Conservation (phyloP, 1,284 basidiomycete genomes). For the Puccinia triticina region DNA sequence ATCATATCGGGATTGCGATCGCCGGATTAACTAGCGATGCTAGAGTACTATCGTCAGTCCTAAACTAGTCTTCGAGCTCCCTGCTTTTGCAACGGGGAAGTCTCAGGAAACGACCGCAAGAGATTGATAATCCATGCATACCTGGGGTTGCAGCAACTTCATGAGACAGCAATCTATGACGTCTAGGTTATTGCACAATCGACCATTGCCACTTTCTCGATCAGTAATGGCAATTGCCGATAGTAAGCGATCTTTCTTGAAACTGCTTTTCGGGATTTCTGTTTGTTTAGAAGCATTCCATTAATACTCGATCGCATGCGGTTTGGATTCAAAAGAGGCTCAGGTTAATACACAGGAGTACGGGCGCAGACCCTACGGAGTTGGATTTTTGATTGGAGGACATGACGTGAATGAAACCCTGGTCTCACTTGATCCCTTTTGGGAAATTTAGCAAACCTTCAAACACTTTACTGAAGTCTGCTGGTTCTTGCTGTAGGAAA, state of each 20-base stretch:
- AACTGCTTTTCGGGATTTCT: neutral
- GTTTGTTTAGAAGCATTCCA: neutral
- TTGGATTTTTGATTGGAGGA: slow-evolving; percentile 96
- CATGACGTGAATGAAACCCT: slow-evolving; percentile 68
- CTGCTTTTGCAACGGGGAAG: neutral
- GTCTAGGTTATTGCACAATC: slow-evolving; percentile 89
- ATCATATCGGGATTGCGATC: slow-evolving; percentile 97
- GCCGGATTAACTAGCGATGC: slow-evolving; percentile 97
- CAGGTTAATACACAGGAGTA: slow-evolving; percentile 99
- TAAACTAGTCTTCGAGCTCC: neutral
- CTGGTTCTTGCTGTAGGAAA: slow-evolving; percentile 64
- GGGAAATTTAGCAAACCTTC: neutral
- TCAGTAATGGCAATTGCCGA: slow-evolving; percentile 92
- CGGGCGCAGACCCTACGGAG: slow-evolving; percentile 94
- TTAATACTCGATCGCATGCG: slow-evolving; percentile 37
- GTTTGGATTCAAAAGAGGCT: slow-evolving; percentile 71
- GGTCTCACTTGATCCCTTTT: neutral
- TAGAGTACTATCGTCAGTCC: slow-evolving; percentile 81
- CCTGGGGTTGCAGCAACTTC: slow-evolving; percentile 73
- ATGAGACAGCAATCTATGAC: slow-evolving; percentile 99
- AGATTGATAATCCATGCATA: neutral
- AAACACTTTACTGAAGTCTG: slow-evolving; percentile 40
- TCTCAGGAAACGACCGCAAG: neutral
- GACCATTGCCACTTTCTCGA: slow-evolving; percentile 89
- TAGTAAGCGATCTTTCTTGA: slow-evolving; percentile 66